phyloP scores from a whole-genome alignment of 2,329 filamentous ascomycete species.

The Aspergillus fischeri region DNA sequence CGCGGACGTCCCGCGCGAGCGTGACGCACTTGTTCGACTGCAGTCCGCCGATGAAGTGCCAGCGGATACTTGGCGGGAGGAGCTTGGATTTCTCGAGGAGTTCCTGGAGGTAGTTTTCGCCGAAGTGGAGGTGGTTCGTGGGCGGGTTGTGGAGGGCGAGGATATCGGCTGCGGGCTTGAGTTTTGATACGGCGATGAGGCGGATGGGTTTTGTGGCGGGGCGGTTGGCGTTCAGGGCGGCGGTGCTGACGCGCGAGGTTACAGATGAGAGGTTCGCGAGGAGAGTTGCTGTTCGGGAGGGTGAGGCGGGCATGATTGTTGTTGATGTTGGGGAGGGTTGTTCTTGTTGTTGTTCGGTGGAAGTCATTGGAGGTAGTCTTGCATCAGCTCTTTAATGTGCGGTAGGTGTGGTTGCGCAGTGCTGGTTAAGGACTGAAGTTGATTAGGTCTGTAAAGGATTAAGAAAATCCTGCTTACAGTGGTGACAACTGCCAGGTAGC shows the following conservation, averaged over 20 bases:
- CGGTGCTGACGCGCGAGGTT: constrained; percentile 53
- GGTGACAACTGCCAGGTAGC: not conserved
- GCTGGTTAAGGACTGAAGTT: not conserved
- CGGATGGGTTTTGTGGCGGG: constrained; percentile 42
- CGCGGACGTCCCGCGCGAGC: constrained; percentile 76
- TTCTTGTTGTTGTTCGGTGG: constrained; percentile 11
- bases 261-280: constrained; percentile 60
- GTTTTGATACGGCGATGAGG: constrained; percentile 90
- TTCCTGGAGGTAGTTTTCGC: constrained; percentile 95
- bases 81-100: constrained; percentile 78
- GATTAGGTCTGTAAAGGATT: not conserved
- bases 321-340: constrained; percentile 14
- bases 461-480: not conserved
- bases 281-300: constrained; percentile 61
- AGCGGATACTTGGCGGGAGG: constrained; percentile 69
- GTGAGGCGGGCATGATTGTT: constrained; percentile 49
- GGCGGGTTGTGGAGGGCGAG: constrained; percentile 69
- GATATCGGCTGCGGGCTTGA: constrained; percentile 90
- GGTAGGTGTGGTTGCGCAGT: not conserved
- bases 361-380: constrained; percentile 3
- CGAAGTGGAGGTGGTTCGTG: constrained; percentile 70
- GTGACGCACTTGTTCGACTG: constrained; percentile 92
- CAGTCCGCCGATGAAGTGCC: constrained; percentile 95
- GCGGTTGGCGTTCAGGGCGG: constrained; percentile 32
- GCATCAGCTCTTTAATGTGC: not conserved